Evolutionary conservation across 129 eudicot genomes (phyloP), one percentile per base, ranked within the genome.

Genomic region (Calendula officinalis): DNA sequence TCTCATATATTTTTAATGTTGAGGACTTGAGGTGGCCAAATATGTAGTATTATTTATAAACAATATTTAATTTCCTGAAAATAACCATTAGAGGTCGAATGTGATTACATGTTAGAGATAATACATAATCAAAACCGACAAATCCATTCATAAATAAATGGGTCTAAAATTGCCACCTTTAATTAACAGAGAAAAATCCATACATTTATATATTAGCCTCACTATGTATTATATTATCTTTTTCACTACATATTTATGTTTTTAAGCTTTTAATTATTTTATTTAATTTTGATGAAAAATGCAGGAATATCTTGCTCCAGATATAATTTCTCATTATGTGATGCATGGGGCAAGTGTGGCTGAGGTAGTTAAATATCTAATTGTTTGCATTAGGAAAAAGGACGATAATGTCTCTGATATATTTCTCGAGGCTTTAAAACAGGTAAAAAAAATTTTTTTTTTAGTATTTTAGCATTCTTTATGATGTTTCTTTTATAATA

Each of bases 221-320:
- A 14, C 13, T 34, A 46, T 37, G 17, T 58, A n/a, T 14, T 14
- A 16, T 37, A 14, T 5, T 12, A 1, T 22, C 4, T 68, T 66
- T 44, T 35, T 60, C 12, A 41, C 14, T 13, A 51, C 27, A 52
- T 6, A 5, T 55, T 47, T 37, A 57, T 48, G 63, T 62, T 33
- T 63, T 43, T 15, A 13, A 68, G 54, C 6, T 42, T 44, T 56
- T 53, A 54, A 54, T 32, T 30, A 33, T 7, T n/a, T 15, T 15
- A 40, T 12, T 10, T n/a, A 16, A 32, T 4, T 16, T 63, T 56
- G 10, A 62, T 62, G 68, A 30, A 32, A 72, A 52, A 32, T 77
- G 78, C 94, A 92, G 96, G 96, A 83, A 38, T 78, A 75, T 74
- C 91, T 92, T 59, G 91, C 80, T 56, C 84, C 99, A 6, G 95